A percentile compares a stretch with the other conserved stretches of the same genome.
Conservation (phyloP, 768 basidiomycete genomes). For the Cyathus striatus region DNA sequence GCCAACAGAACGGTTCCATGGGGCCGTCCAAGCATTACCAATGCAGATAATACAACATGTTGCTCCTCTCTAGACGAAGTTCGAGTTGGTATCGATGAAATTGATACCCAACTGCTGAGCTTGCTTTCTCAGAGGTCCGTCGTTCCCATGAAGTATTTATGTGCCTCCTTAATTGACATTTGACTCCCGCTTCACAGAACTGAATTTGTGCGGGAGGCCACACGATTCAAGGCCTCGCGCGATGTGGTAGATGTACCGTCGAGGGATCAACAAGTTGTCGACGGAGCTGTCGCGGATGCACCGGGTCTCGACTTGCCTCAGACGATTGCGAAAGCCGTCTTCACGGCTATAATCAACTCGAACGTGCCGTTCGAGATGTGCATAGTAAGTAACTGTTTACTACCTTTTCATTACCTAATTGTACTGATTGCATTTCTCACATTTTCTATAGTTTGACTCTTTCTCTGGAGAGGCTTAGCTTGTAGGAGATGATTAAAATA, state of each 20-base stretch:
- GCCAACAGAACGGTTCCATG: constrained; percentile 15
- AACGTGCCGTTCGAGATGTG: constrained; percentile 16
- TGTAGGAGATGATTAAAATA: too few species aligned
- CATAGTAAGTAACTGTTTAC: not conserved
- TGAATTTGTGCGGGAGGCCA: constrained; percentile 19
- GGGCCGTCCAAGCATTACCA: constrained; percentile 13
- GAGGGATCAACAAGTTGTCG: constrained; percentile 16
- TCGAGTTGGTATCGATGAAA: constrained; percentile 14
- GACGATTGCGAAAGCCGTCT: constrained; percentile 13
- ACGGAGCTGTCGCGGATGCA: constrained; percentile 12
- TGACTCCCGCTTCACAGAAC: constrained; percentile 9
- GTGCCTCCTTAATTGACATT: constrained; percentile 1
- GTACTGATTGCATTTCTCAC: too few species aligned
- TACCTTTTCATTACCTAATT: not conserved
- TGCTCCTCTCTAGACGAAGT: constrained; percentile 18
- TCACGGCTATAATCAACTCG: constrained; percentile 15
- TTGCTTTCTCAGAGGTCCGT: constrained; percentile 17
- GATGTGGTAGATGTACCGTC: constrained; percentile 16
- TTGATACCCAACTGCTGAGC: constrained; percentile 13
- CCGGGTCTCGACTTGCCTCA: constrained; percentile 13
- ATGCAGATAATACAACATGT: constrained; percentile 11
- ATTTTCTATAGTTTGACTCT: too few species aligned
- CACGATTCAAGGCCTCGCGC: constrained; percentile 16
- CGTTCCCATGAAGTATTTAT: constrained; percentile 1
- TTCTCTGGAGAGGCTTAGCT: too few species aligned